A percentile compares a stretch with the other conserved stretches of the same genome.
phyloP scores from a whole-genome alignment of 257 asterid species.

The Solanum rostratum region DNA sequence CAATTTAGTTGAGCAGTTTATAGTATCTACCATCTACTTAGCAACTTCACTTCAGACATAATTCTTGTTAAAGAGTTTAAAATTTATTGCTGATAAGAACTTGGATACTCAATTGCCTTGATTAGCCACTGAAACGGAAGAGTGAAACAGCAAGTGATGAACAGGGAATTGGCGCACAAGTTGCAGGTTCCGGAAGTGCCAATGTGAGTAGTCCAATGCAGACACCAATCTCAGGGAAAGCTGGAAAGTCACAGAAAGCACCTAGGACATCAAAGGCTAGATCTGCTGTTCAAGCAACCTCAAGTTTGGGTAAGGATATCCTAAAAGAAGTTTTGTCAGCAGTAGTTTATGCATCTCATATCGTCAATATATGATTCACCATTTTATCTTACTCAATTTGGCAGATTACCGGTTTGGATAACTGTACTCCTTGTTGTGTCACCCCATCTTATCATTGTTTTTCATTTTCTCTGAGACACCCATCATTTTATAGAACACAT shows the following conservation, averaged over 20 bases:
- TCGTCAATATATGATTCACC: background rate
- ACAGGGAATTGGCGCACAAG: constrained; percentile 33
- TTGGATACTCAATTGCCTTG: constrained; percentile 4
- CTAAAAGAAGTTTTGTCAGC: background rate
- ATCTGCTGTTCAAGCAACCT: constrained; percentile 34
- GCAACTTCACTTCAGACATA: background rate
- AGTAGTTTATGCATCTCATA: background rate
- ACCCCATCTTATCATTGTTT: background rate
- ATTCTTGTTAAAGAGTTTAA: background rate
- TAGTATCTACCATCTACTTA: background rate
- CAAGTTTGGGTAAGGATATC: constrained; percentile 49
- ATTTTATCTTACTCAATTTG: background rate
- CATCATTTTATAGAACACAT: background rate
- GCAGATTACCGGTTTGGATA: background rate
- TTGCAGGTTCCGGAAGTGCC: constrained; percentile 26
- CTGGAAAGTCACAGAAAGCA: constrained; percentile 56
- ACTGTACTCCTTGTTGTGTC: background rate
- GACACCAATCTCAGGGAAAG: constrained; percentile 68
- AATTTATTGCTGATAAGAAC: background rate
- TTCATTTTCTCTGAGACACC: background rate
- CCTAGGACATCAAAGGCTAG: constrained; percentile 70
- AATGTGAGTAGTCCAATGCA: constrained; percentile 22
- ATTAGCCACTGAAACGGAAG: constrained; percentile 62
- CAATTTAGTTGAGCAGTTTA: background rate
- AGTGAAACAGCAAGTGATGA: constrained; percentile 27